Conservation (phyloP, 768 basidiomycete genomes). For the Xerocomus spinulosus region DNA sequence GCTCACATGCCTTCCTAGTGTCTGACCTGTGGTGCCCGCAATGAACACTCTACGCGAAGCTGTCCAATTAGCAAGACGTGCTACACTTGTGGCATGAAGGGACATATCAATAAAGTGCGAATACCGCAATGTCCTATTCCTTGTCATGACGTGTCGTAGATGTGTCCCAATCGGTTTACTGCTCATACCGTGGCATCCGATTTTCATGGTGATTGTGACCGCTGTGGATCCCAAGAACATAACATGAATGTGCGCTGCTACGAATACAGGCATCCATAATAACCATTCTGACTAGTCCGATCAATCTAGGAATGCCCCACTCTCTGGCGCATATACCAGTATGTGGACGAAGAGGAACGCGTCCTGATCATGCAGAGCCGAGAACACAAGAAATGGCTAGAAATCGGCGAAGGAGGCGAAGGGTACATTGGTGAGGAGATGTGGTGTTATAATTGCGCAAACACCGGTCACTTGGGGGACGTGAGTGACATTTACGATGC, state of each 20-base stretch:
- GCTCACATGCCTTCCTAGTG: slow-evolving; percentile 44
- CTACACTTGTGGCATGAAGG: slow-evolving; percentile 79
- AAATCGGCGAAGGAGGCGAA: slow-evolving; percentile 69
- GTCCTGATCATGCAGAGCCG: slow-evolving; percentile 41
- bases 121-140: neutral
- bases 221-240: slow-evolving; percentile 65
- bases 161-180: slow-evolving; percentile 62
- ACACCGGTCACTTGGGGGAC: slow-evolving; percentile 71
- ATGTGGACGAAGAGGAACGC: slow-evolving; percentile 54
- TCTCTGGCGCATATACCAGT: slow-evolving; percentile 76
- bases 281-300: neutral
- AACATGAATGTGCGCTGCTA: slow-evolving; percentile 51
- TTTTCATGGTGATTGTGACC: slow-evolving; percentile 51
- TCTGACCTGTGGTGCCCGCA: slow-evolving; percentile 72
- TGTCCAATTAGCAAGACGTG: slow-evolving; percentile 82
- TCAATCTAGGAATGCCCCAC: slow-evolving; percentile 71
- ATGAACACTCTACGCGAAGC: slow-evolving; percentile 72
- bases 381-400: slow-evolving; percentile 44
- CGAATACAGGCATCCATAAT: neutral
- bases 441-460: slow-evolving; percentile 83
- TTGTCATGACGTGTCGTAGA: slow-evolving; percentile 34
- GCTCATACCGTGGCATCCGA: slow-evolving; percentile 17
- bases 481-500: slow-evolving; percentile 39
- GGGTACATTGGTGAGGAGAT: slow-evolving; percentile 69
- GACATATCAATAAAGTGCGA: slow-evolving; percentile 64